These are phyloP conservation scores for Mesembryanthemum crystallinum DNA, from an alignment of 148 eudicot genomes.

Conservation along the genomic window DNA sequence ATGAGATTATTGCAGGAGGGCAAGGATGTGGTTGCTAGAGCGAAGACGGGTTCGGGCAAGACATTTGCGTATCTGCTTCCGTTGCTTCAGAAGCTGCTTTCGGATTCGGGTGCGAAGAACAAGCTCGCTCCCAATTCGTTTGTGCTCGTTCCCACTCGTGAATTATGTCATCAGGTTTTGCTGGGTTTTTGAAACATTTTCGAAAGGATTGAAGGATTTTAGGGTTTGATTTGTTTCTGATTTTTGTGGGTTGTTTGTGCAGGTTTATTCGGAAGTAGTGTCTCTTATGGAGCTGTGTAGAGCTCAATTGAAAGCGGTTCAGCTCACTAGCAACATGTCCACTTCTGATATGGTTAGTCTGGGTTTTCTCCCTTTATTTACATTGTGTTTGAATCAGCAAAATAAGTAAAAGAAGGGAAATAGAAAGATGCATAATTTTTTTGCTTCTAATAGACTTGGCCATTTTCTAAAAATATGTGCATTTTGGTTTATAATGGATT, in stretches of 20 bases:
- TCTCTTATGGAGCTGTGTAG: conserved; percentile 74
- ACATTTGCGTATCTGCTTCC: conserved; percentile 93
- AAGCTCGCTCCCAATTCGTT: conserved; percentile 53
- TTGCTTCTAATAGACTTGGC: not conserved
- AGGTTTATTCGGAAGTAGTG: conserved; percentile 70
- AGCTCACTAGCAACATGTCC: conserved; percentile 63
- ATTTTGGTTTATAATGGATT: too few relatives aligned
- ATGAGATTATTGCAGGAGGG: conserved; percentile 52
- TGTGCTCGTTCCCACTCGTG: conserved; percentile 80
- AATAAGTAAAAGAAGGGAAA: not conserved
- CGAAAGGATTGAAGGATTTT: not conserved
- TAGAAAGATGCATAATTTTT: too few relatives aligned
- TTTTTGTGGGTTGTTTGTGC: conserved; percentile 4
- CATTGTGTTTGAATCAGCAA: not conserved
- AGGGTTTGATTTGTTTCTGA: not conserved
- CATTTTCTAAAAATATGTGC: too few relatives aligned
- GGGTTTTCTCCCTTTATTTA: not conserved
- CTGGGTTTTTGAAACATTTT: not conserved
- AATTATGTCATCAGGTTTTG: conserved; percentile 75
- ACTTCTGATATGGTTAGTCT: conserved; percentile 72
- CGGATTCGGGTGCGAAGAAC: conserved; percentile 37
- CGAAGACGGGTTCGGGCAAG: conserved; percentile 96
- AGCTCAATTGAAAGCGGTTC: conserved; percentile 69
- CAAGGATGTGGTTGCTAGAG: conserved; percentile 90
- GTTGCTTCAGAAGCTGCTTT: conserved; percentile 73